These are phyloP conservation scores for Euphrasia arctica DNA, from an alignment of 305 asterid genomes.

Conservation along the genomic window DNA sequence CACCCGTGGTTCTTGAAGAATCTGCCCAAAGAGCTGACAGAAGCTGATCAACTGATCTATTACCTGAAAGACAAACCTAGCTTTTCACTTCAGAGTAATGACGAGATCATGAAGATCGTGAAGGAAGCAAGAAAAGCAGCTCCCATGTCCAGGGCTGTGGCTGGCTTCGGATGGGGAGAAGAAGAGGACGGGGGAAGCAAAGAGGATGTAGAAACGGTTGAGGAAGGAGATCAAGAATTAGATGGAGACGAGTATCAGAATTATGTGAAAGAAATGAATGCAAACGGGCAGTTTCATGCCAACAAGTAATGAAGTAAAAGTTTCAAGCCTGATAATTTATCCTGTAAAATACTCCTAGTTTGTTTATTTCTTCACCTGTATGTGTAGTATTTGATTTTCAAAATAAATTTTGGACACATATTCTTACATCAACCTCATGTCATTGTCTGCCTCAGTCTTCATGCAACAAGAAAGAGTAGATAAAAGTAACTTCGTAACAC, in stretches of 20 bases:
- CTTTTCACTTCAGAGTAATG: conserved; percentile 60
- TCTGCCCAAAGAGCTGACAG: conserved; percentile 45
- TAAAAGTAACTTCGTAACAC: conserved; percentile 39
- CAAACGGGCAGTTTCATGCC: conserved; percentile 65
- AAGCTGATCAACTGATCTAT: conserved; percentile 52
- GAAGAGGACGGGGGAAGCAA: conserved; percentile 34
- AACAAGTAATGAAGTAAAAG: conserved; percentile 18
- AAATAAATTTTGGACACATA: too few relatives aligned
- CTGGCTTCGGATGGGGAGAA: conserved; percentile 63
- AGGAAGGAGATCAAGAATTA: conserved; percentile 20
- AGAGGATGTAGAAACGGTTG: conserved; percentile 25
- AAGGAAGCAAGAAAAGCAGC: conserved; percentile 63
- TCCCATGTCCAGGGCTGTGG: conserved; percentile 28
- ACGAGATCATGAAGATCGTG: conserved; percentile 73
- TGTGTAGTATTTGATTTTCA: not conserved
- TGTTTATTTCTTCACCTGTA: not conserved
- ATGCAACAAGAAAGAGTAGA: not conserved
- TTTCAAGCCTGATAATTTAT: not conserved
- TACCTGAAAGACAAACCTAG: conserved; percentile 52
- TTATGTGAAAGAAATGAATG: conserved; percentile 69
- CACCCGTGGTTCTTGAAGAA: conserved; percentile 71
- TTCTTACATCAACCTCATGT: too few relatives aligned
- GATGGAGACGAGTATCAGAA: conserved; percentile 77
- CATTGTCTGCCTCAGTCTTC: not conserved
- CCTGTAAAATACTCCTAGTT: not conserved